Evolutionary conservation across 2,329 filamentous ascomycete genomes (phyloP).

Genomic region (Dendryphion nanum): DNA sequence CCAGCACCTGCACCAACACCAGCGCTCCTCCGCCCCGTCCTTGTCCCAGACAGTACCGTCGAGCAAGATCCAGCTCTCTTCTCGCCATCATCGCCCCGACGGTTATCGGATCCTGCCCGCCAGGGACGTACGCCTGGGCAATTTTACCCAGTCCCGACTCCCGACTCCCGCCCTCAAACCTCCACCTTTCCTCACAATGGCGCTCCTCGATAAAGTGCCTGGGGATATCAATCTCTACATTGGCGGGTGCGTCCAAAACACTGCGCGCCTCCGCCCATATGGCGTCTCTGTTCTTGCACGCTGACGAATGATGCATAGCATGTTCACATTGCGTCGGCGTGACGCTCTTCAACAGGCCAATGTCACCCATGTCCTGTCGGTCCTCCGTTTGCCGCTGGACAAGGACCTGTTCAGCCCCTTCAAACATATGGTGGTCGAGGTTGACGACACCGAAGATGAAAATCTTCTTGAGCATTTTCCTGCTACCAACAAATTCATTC

Average conservation of each 20-base stretch:
- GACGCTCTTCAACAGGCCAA: constrained; percentile 67
- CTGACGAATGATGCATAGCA: constrained; percentile 51
- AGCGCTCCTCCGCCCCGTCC: background rate
- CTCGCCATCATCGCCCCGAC: too few relatives aligned
- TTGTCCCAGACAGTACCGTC: background rate
- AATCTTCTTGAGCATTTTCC: constrained; percentile 82
- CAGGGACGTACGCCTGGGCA: too few relatives aligned
- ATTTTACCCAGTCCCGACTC: too few relatives aligned
- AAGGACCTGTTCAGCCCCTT: constrained; percentile 60
- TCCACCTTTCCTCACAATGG: constrained; percentile 47
- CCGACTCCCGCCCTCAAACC: background rate
- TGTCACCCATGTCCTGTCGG: constrained; percentile 90
- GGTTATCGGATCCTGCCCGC: too few relatives aligned
- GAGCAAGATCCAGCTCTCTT: too few relatives aligned
- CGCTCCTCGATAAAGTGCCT: constrained; percentile 63
- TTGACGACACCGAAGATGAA: constrained; percentile 88
- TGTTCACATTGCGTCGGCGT: constrained; percentile 74
- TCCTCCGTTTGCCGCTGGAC: constrained; percentile 63
- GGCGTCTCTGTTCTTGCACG: too few relatives aligned
- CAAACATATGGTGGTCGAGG: constrained; percentile 74
- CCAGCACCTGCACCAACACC: background rate
- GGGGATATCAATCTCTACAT: constrained; percentile 73
- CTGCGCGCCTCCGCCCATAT: too few relatives aligned
- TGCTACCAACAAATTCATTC: constrained; percentile 77
- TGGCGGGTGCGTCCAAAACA: constrained; percentile 73